Base-by-base conservation (phyloP, 495 filamentous ascomycete genomes). In the Trichoderma gamsii region DNA sequence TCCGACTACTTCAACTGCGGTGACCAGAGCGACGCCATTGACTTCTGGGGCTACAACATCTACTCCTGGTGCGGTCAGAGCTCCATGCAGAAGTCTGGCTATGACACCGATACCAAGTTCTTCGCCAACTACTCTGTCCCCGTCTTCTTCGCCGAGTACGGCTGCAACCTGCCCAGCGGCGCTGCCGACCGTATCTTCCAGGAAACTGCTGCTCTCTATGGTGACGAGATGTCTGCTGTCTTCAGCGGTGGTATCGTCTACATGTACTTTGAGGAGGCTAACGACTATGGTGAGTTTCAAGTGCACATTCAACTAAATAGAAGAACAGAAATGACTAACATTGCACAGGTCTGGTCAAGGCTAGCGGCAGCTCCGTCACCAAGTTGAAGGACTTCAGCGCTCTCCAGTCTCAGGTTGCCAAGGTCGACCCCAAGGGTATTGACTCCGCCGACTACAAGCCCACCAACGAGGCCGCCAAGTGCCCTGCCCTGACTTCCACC, bases 1-100 rank as follows among this genome's bases (percentile, higher is more conserved):
- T 92, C 91, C 41, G 79, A 92, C 75, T 99, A 95, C 81, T 95
- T 99, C 83, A 91, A 97, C 84, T 99, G 95, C 73, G 90, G 90
- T 66, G 76, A 85, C 41, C 67, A 80, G 38, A 79, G 79, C 0
- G 81, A 85, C 15, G 80, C 87, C 51, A 93, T 97, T 70, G 94
- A 98, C 77, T 97, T 92, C 83, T 97, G 92, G 92, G 95, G 95
- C 66, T 97, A 97, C 85, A 99, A 98, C 80, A 94, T 97, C 82
- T 98, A 98, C 81, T 93, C 91, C 46, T 99, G 95, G 95, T 99
- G 95, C 75, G 95, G 95, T 64, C 74, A 91, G 64, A 93, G 89
- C 69, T 85, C 83, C 67, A 94, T 89, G 75, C 72, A 79, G 63
- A 71, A 78, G 21, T 97, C 94, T 0, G 90, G 91, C 18, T 99